These are phyloP conservation scores for Clonostachys sp. DNA, from an alignment of 2,329 filamentous ascomycete genomes.

Conservation along the genomic window DNA sequence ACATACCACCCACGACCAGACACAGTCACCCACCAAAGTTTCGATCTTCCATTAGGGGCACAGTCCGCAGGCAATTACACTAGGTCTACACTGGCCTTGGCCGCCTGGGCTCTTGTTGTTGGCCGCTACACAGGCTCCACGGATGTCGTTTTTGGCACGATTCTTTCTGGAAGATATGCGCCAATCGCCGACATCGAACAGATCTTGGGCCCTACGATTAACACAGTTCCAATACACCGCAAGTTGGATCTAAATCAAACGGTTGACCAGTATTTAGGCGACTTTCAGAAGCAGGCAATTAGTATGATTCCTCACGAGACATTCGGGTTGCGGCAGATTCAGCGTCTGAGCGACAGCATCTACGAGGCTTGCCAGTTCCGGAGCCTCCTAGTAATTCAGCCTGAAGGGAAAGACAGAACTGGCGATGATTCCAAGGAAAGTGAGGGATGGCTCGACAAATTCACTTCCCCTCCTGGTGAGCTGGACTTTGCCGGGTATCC, in stretches of 20 bases:
- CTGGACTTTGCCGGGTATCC: not conserved
- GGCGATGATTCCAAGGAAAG: not conserved
- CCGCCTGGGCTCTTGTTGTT: conserved; percentile 5
- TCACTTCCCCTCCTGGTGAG: too few relatives aligned
- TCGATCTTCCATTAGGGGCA: too few relatives aligned
- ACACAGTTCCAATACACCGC: conserved; percentile 3
- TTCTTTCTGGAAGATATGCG: conserved; percentile 2
- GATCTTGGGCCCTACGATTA: conserved; percentile 3
- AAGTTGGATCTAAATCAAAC: not conserved
- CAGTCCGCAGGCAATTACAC: not conserved
- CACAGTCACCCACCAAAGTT: too few relatives aligned
- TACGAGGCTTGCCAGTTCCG: not conserved
- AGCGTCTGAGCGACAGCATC: conserved; percentile 2
- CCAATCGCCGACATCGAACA: conserved; percentile 2
- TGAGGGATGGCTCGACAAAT: too few relatives aligned
- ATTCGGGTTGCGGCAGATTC: conserved; percentile 3
- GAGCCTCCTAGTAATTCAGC: conserved; percentile 1
- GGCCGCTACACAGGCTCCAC: not conserved
- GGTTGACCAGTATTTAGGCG: too few relatives aligned
- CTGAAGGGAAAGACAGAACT: not conserved
- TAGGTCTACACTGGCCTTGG: conserved; percentile 9
- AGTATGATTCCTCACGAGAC: not conserved
- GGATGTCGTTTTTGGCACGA: conserved; percentile 5
- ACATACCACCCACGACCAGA: too few relatives aligned
- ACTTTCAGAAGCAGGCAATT: too few relatives aligned